Conservation (phyloP, 352 stramenopile genomes). For the Sclerospora graminicola region DNA sequence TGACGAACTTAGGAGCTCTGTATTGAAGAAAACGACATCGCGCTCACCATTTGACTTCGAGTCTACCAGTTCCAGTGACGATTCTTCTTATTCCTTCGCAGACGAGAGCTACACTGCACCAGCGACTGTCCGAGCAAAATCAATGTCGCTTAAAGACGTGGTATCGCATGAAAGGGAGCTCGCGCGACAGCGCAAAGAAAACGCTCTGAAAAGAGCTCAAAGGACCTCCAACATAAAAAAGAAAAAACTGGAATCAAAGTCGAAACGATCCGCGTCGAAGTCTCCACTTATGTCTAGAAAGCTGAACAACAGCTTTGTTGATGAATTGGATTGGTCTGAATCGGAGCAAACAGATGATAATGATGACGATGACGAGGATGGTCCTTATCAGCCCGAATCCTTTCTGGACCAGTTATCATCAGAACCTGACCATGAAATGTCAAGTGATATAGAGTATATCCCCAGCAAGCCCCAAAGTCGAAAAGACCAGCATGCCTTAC, state of each 20-base stretch:
- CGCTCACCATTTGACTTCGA: conserved; percentile 20
- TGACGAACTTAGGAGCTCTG: background rate
- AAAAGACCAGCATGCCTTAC: background rate
- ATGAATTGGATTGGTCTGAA: conserved; percentile 16
- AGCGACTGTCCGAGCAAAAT: conserved; percentile 4
- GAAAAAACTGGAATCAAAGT: conserved; percentile 1
- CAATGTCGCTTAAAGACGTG: conserved; percentile 19
- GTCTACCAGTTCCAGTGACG: conserved; percentile 16
- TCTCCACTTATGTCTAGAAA: conserved; percentile 1
- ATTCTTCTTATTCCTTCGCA: conserved; percentile 9
- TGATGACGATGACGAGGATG: conserved; percentile 3
- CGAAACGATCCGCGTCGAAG: conserved; percentile 2
- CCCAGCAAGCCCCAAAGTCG: conserved; percentile 8
- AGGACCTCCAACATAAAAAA: conserved; percentile 4
- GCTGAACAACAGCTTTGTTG: conserved; percentile 7
- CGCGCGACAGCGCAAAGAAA: conserved; percentile 8
- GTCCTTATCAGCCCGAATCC: background rate
- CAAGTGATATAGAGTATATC: conserved; percentile 24
- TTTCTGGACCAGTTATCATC: conserved; percentile 7
- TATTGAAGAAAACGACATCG: conserved; percentile 19
- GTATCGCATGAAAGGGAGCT: conserved; percentile 21
- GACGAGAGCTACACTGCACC: background rate
- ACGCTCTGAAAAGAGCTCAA: conserved; percentile 1
- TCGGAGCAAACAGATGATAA: background rate
- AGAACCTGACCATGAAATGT: conserved; percentile 8